Percentiles rank a stretch among this genome's conserved stretches.
Evolutionary conservation across 495 filamentous ascomycete species (phyloP).

Genomic region (Neurospora sp.): DNA sequence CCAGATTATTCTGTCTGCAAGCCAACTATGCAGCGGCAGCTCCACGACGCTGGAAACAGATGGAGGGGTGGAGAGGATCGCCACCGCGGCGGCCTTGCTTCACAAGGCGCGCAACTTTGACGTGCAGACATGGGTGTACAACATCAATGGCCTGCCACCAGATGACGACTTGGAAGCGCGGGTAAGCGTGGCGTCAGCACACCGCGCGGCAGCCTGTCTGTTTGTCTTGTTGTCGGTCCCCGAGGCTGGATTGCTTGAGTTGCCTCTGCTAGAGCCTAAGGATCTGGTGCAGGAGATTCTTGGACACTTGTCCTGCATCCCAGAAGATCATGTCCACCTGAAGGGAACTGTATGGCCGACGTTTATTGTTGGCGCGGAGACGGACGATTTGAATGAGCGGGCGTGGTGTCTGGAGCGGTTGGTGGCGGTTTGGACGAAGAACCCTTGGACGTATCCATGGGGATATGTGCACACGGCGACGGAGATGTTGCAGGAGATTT

Average conservation of each 20-base stretch:
- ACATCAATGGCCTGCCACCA: slow-evolving; percentile 20
- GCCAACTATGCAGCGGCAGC: slow-evolving; percentile 19
- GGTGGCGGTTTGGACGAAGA: slow-evolving; percentile 19
- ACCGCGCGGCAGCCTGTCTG: slow-evolving; percentile 34
- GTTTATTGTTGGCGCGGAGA: slow-evolving; percentile 45
- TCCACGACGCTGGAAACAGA: neutral
- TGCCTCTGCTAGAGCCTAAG: slow-evolving; percentile 16
- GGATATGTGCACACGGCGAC: slow-evolving; percentile 34
- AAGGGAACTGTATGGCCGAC: slow-evolving; percentile 51
- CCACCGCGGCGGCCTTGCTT: slow-evolving; percentile 18
- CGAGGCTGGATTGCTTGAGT: slow-evolving; percentile 1
- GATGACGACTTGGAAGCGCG: slow-evolving; percentile 25
- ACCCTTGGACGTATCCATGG: slow-evolving; percentile 31
- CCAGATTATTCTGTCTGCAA: slow-evolving; percentile 24
- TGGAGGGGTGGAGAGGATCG: slow-evolving; percentile 7
- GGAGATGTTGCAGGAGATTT: slow-evolving; percentile 29
- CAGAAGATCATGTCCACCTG: slow-evolving; percentile 34
- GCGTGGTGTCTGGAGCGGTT: slow-evolving; percentile 29
- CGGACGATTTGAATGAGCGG: slow-evolving; percentile 19
- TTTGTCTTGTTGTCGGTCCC: slow-evolving; percentile 26
- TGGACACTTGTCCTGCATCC: slow-evolving; percentile 31
- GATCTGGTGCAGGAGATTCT: slow-evolving; percentile 34
- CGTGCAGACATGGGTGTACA: slow-evolving; percentile 26
- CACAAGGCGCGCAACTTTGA: slow-evolving; percentile 22
- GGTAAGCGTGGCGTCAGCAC: slow-evolving; percentile 31